phyloP scores from a whole-genome alignment of 2,329 filamentous ascomycete species.

The Erysiphe neolycopersici region DNA sequence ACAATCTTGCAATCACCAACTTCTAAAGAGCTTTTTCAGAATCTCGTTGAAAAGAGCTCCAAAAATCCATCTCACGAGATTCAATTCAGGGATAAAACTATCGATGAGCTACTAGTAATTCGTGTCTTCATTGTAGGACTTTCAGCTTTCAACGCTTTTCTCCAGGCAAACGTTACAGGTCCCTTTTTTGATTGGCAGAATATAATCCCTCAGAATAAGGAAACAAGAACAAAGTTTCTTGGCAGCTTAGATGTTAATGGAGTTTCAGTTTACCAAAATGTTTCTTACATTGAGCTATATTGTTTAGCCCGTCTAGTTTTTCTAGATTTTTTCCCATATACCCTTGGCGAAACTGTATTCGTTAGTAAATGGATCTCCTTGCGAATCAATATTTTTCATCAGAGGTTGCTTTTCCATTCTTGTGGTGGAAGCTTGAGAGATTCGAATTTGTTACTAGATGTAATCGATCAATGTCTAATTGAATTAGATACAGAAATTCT shows the following conservation, averaged over 20 bases:
- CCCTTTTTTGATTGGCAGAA: slow-evolving; percentile 37
- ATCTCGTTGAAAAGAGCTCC: slow-evolving; percentile 5
- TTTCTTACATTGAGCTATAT: slow-evolving; percentile 63
- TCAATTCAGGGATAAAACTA: slow-evolving; percentile 3
- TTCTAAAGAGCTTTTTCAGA: slow-evolving; percentile 8
- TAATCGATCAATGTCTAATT: slow-evolving; percentile 31
- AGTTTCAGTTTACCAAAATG: slow-evolving; percentile 60
- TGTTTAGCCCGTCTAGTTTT: slow-evolving; percentile 36
- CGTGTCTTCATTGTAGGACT: slow-evolving; percentile 23
- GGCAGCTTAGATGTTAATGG: slow-evolving; percentile 52
- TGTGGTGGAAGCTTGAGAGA: slow-evolving; percentile 20
- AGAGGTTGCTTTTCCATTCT: slow-evolving; percentile 26
- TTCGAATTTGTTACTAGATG: slow-evolving; percentile 29
- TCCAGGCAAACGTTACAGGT: slow-evolving; percentile 72
- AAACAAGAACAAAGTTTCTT: slow-evolving; percentile 30
- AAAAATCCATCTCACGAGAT: slow-evolving; percentile 3
- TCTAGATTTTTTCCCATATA: slow-evolving; percentile 11
- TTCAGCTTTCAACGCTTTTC: slow-evolving; percentile 47
- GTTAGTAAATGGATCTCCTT: slow-evolving; percentile 23
- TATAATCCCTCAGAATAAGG: slow-evolving; percentile 13
- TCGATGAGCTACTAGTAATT: slow-evolving; percentile 2
- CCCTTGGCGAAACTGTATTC: slow-evolving; percentile 5
- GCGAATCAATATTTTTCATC: slow-evolving; percentile 47
- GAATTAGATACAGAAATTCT: slow-evolving; percentile 20
- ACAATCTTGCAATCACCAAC: slow-evolving; percentile 8